A percentile compares a stretch with the other conserved stretches of the same genome.
phyloP scores from a whole-genome alignment of 2,329 filamentous ascomycete genomes.

The Pseudogymnoascus verrucosus region DNA sequence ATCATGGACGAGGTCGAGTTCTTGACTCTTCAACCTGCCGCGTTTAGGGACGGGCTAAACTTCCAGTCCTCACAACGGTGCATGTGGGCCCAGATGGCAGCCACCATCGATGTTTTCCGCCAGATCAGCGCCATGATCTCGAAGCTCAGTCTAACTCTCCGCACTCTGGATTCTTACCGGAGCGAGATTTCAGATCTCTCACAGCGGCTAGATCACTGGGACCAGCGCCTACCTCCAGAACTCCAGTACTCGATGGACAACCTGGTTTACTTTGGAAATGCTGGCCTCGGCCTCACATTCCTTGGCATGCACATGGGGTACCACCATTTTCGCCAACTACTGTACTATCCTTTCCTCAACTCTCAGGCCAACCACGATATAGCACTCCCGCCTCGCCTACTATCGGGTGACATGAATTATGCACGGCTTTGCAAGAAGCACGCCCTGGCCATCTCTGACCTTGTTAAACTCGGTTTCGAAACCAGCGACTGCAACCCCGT shows the following conservation, averaged over 20 bases:
- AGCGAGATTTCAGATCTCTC: constrained; percentile 20
- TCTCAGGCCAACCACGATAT: constrained; percentile 14
- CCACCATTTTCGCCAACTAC: constrained; percentile 37
- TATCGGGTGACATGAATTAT: constrained; percentile 23
- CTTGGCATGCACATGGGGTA: constrained; percentile 38
- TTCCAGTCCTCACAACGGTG: constrained; percentile 6
- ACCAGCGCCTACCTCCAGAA: constrained; percentile 25
- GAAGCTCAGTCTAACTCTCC: background rate
- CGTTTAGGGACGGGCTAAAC: background rate
- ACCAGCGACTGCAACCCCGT: constrained; percentile 30
- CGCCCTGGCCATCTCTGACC: constrained; percentile 29
- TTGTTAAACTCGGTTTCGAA: constrained; percentile 30
- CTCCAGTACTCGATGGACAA: constrained; percentile 33
- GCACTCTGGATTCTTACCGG: background rate
- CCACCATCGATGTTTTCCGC: constrained; percentile 15
- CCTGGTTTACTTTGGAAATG: constrained; percentile 27
- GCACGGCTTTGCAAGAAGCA: constrained; percentile 25
- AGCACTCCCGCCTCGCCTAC: constrained; percentile 7
- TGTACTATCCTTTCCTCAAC: constrained; percentile 39
- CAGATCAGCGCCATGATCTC: constrained; percentile 13
- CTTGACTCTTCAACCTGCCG: constrained; percentile 6
- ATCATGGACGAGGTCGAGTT: constrained; percentile 16
- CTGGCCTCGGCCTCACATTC: constrained; percentile 35
- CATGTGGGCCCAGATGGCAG: constrained; percentile 18
- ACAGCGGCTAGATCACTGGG: constrained; percentile 29